These are phyloP conservation scores for Dothideomycetidae sp. DNA, from an alignment of 2,329 filamentous ascomycete genomes.

Conservation along the genomic window DNA sequence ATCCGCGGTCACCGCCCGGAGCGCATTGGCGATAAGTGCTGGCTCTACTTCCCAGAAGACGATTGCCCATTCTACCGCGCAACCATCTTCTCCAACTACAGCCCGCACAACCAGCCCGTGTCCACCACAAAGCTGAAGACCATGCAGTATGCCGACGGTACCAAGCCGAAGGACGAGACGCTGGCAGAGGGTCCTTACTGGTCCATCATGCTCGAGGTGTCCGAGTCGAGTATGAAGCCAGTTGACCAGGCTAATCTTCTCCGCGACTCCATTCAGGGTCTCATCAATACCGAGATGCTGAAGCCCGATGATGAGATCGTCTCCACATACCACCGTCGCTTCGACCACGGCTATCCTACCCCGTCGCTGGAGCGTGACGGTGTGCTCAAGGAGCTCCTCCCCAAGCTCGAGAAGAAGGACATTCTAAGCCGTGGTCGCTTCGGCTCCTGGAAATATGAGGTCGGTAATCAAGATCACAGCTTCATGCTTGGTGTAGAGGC, in stretches of 20 bases:
- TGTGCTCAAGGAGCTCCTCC: conserved; percentile 80
- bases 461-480: conserved; percentile 91
- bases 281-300: conserved; percentile 97
- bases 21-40: conserved; percentile 98
- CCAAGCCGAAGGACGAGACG: conserved; percentile 57
- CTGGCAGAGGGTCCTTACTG: conserved; percentile 88
- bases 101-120: conserved; percentile 89
- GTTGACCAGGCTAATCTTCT: conserved; percentile 76
- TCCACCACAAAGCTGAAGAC: conserved; percentile 74
- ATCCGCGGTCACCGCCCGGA: conserved; percentile 83
- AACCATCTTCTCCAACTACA: conserved; percentile 99
- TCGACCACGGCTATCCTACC: conserved; percentile 97
- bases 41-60: conserved; percentile 98
- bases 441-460: conserved; percentile 96
- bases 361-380: conserved; percentile 90
- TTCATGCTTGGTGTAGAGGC: conserved; percentile 97
- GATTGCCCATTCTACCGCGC: conserved; percentile 99
- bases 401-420: conserved; percentile 77
- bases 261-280: conserved; percentile 83
- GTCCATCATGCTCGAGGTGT: conserved; percentile 99
- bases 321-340: conserved; percentile 93
- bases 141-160: conserved; percentile 70
- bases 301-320: conserved; percentile 84
- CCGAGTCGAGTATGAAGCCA: conserved; percentile 88
- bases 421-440: conserved; percentile 96